Conservation (phyloP, 1,139 yeast species). For the Hanseniaspora uvarum region DNA sequence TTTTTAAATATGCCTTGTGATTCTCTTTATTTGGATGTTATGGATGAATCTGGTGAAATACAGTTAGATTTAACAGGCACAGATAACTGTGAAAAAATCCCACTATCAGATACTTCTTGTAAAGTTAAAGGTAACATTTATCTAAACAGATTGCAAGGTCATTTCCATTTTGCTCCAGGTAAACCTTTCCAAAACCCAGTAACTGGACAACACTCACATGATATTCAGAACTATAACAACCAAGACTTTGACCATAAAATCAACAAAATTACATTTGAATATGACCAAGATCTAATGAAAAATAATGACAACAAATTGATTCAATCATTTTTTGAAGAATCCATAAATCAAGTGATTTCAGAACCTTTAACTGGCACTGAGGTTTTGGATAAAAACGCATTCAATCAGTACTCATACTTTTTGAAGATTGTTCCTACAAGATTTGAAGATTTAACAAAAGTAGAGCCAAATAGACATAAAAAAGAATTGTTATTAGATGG, state of each 20-base stretch:
- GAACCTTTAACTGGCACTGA: conserved; percentile 63
- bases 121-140: conserved; percentile 68
- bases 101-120: conserved; percentile 52
- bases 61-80: conserved; percentile 74
- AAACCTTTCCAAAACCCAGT: conserved; percentile 40
- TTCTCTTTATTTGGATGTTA: conserved; percentile 46
- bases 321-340: conserved; percentile 7
- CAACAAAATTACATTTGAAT: conserved; percentile 77
- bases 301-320: conserved; percentile 25
- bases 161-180: conserved; percentile 94
- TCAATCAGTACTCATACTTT: conserved; percentile 54
- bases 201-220: conserved; percentile 62
- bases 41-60: conserved; percentile 80
- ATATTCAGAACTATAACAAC: conserved; percentile 52
- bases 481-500: conserved; percentile 34
- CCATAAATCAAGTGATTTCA: conserved; percentile 33
- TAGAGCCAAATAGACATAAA: background rate
- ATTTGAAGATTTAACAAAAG: conserved; percentile 42
- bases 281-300: conserved; percentile 24
- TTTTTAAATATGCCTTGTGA: conserved; percentile 85
- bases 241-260: conserved; percentile 63
- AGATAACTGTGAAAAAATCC: conserved; percentile 48
- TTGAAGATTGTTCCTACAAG: conserved; percentile 86
- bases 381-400: conserved; percentile 44
- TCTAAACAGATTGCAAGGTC: conserved; percentile 80